Base-by-base conservation (phyloP, 202 grass and related monocot species). In the Saccharum hybrid region DNA sequence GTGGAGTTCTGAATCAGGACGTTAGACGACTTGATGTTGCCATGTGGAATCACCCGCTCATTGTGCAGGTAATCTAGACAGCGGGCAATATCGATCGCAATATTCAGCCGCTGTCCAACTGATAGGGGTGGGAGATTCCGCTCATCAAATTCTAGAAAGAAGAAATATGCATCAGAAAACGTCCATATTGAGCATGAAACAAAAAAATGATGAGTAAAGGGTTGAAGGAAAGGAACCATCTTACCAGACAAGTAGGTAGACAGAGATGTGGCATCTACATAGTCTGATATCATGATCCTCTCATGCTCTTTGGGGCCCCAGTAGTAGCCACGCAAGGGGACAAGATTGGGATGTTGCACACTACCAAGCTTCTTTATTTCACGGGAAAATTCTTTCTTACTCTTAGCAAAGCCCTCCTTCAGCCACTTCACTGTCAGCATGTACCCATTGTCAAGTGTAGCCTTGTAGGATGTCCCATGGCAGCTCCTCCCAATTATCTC, bases 241-340 rank as follows among this genome's bases (percentile, higher is more conserved):
- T 83, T 93, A 98, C 95, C 92, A 52, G 90, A 93, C 31, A 98
- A 73, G 88, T 93, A 85, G 76, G 90, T 76, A 57, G 90, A 91
- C 65, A 98, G 79, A 89, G 92, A 90, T 81, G 78, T 82, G 45
- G 92, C 86, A 65, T 92, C 88, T 42, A 90, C 82, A 78, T 93
- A 94, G 84, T 94, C 92, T 5, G 95, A 98, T 90, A 98, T 86
- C 63, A 98, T 86, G 82, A 94, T 94, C 81, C 92, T 98, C 76
- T 98, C 92, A 3, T 98, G 95, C 64, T 94, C 92, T 75, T 91
- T 98, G 10, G 95, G 92, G 6, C 95, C 95, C 95, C 95, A 98
- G 74, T 94, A 98, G 82, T 91, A 98, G 56, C 95, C 95, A 40
- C 95, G 74, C 75, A 94, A 76, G 19, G 86, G 85, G 10, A 98